phyloP scores from a whole-genome alignment of 345 rosid genomes.

The Eucalyptus pumila region DNA sequence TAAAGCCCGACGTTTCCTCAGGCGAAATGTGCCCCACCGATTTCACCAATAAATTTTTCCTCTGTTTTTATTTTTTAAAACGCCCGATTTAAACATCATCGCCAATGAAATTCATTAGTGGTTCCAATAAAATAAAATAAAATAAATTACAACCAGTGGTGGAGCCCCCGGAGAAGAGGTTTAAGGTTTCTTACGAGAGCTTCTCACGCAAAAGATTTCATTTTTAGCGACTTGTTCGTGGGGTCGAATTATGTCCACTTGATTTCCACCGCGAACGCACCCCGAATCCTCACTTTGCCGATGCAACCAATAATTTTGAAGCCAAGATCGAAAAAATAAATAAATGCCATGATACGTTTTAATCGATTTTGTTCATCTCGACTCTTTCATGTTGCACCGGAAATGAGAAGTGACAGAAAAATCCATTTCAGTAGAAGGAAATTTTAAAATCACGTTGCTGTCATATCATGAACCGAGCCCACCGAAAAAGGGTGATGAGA shows the following conservation, averaged over 20 bases:
- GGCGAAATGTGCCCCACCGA: background rate
- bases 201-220: background rate
- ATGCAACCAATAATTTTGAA: background rate
- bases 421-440: background rate
- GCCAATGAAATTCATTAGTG: background rate
- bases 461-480: background rate
- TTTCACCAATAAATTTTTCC: background rate
- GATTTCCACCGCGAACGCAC: accelerated
- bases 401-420: background rate
- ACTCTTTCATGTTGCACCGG: background rate
- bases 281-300: background rate
- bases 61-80: no score
- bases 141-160: background rate
- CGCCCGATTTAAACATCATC: background rate
- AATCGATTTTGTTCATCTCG: background rate
- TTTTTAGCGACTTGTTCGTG: background rate
- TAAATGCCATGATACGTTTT: background rate
- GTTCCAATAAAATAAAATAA: background rate
- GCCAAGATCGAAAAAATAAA: background rate
- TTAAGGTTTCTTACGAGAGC: background rate
- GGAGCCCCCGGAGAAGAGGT: background rate
- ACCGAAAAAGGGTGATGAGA: no score
- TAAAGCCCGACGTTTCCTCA: background rate
- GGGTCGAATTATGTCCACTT: background rate
- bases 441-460: background rate